Evolutionary conservation across 2,329 filamentous ascomycete genomes (phyloP), one percentile per base, ranked within the genome.

Genomic region (Raffaelea albimanens): DNA sequence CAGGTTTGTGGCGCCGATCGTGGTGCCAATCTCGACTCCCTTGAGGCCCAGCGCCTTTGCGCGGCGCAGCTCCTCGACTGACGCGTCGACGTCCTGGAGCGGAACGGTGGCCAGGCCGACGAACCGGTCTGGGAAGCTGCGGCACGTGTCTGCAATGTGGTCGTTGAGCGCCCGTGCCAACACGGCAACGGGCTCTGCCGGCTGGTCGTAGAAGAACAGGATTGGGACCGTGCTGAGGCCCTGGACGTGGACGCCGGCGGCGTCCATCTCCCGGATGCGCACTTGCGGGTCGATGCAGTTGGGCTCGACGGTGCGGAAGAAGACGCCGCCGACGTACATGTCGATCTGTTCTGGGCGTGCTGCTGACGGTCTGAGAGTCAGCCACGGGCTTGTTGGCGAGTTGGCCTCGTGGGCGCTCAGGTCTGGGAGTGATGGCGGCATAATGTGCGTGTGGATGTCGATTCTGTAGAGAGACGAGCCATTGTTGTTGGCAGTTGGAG

Each of bases 171-270:
- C 44, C 13, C 44, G 36, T 4, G 36, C 36, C 44, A 46, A n/a
- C 9, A 46, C 36, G 5, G 34, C 21, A 8, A 46, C 44, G 1
- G 36, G 36, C 19, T 9, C 44, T 11, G 36, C 44, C 25, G 44
- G 44, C 38, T 46, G 44, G 44, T 46, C 44, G 36, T 46, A 46
- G 23, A 46, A 46, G 23, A 46, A 46, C 7, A 46, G 36, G 9
- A 46, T 46, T 14, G 44, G 44, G 18, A 46, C 44, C 5, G 44
- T 46, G 44, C 44, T 46, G 21, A 46, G 36, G 4, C 40, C 22
- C 36, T 46, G 44, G 25, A 46, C 44, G 38, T 40, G 36, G 22
- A 46, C 44, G n/a, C 44, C 44, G 2, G 44, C 44, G 3, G 44
- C 34, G 14, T 45, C 44, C 44, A 45, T 45, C 23, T 45, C 44